phyloP scores from a whole-genome alignment of 2,329 filamentous ascomycete species.

The Sphaerulina musiva region DNA sequence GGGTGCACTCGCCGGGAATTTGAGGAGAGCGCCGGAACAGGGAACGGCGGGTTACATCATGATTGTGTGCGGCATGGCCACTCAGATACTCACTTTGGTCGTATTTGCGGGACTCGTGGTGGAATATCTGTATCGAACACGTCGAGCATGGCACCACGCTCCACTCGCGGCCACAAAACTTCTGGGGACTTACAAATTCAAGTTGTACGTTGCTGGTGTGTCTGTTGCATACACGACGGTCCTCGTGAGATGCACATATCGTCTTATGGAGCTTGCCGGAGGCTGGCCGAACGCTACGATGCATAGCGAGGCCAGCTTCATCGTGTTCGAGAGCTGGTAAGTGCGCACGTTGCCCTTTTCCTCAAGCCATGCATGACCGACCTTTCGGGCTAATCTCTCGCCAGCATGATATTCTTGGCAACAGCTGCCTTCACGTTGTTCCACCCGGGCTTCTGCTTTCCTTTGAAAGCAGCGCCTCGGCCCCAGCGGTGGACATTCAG shows the following conservation, averaged over 20 bases:
- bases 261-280: not conserved
- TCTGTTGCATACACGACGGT: slow-evolving; percentile 1
- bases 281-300: slow-evolving; percentile 2
- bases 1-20: not conserved
- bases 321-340: slow-evolving; percentile 8
- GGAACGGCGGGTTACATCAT: not conserved
- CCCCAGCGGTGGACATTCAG: not conserved
- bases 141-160: slow-evolving; percentile 6
- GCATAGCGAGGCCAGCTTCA: slow-evolving; percentile 4
- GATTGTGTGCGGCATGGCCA: not conserved
- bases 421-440: slow-evolving; percentile 6
- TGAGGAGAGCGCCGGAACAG: not conserved
- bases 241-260: slow-evolving; percentile 1
- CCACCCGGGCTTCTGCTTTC: slow-evolving; percentile 8
- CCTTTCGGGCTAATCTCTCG: not conserved
- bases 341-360: not conserved
- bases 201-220: slow-evolving; percentile 3
- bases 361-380: not conserved
- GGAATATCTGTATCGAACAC: slow-evolving; percentile 5
- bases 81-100: slow-evolving; percentile 3
- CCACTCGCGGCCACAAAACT: slow-evolving; percentile 8
- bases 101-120: slow-evolving; percentile 5
- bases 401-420: slow-evolving; percentile 4
- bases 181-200: slow-evolving; percentile 7
- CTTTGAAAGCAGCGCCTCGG: not conserved